A percentile compares a stretch with the other conserved stretches of the same genome.
phyloP scores from a whole-genome alignment of 2,329 filamentous ascomycete species.

The Cryphonectria japonica region DNA sequence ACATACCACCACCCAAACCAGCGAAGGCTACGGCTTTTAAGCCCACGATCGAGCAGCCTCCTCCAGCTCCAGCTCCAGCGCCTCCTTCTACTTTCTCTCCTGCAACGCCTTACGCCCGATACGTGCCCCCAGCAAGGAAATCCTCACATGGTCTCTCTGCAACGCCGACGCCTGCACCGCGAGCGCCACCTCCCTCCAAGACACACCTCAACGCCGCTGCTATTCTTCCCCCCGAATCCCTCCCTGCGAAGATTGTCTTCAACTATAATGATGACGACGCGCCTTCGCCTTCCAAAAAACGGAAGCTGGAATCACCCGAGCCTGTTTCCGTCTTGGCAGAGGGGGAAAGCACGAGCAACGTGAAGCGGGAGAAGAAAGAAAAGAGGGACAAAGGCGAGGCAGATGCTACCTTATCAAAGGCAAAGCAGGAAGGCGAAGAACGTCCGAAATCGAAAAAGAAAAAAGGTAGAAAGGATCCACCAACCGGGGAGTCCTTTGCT shows the following conservation, averaged over 20 bases:
- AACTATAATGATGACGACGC: constrained; percentile 32
- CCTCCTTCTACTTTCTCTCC: constrained; percentile 33
- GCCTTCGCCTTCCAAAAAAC: constrained; percentile 26
- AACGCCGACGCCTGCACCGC: constrained; percentile 2
- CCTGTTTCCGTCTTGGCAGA: not conserved
- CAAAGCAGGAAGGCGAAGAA: constrained; percentile 38
- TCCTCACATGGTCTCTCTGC: not conserved
- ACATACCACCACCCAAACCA: constrained; percentile 42
- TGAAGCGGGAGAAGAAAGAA: constrained; percentile 33
- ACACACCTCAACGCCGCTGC: constrained; percentile 28
- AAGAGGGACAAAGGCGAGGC: constrained; percentile 40
- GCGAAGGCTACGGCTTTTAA: constrained; percentile 34
- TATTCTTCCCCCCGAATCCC: constrained; percentile 21
- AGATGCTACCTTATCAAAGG: constrained; percentile 33
- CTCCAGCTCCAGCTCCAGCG: constrained; percentile 30
- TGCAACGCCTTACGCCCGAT: constrained; percentile 28
- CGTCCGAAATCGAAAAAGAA: constrained; percentile 48
- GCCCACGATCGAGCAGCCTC: constrained; percentile 20
- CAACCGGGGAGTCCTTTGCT: constrained; percentile 44
- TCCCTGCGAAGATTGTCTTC: constrained; percentile 33
- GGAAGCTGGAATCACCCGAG: constrained; percentile 26
- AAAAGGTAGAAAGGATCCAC: constrained; percentile 57
- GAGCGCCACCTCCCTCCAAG: constrained; percentile 13
- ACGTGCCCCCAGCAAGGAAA: constrained; percentile 25
- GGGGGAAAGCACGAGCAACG: constrained; percentile 26